phyloP scores from a whole-genome alignment of 2,329 filamentous ascomycete species.

The Grosmannia clavigera region DNA sequence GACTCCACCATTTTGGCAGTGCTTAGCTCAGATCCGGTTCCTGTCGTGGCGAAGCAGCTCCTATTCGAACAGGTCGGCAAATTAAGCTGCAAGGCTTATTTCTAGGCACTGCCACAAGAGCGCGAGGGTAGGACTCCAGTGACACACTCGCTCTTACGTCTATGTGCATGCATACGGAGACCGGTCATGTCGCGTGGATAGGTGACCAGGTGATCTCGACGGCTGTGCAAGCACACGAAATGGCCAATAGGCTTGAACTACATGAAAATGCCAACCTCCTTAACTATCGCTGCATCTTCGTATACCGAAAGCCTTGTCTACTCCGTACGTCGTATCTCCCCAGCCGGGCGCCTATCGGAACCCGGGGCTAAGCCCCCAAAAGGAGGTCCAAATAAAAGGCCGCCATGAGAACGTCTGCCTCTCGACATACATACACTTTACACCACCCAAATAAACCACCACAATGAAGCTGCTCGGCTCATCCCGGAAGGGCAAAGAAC shows the following conservation, averaged over 20 bases:
- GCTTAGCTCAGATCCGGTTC: too few species aligned
- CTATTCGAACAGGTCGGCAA: not conserved
- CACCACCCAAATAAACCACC: not conserved
- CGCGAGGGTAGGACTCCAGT: not conserved
- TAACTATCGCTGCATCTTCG: not conserved
- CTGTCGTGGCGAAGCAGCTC: not conserved
- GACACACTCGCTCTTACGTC: not conserved
- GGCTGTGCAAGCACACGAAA: not conserved
- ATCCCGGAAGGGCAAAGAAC: constrained; percentile 1
- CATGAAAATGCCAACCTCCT: not conserved
- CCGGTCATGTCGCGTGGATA: not conserved
- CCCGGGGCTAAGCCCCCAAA: not conserved
- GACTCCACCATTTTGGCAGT: too few species aligned
- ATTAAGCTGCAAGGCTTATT: not conserved
- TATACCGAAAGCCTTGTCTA: not conserved
- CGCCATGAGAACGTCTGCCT: not conserved
- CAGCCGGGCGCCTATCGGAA: not conserved
- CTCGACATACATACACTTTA: not conserved
- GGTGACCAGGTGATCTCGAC: too few species aligned
- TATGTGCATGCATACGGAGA: not conserved
- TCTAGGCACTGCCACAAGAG: not conserved
- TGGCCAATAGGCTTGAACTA: too few species aligned
- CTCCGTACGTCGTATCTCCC: not conserved
- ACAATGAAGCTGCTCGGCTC: constrained; percentile 5
- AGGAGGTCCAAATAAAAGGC: not conserved